Conservation (phyloP, 495 filamentous ascomycete species). For the Xylaria bambusicola region DNA sequence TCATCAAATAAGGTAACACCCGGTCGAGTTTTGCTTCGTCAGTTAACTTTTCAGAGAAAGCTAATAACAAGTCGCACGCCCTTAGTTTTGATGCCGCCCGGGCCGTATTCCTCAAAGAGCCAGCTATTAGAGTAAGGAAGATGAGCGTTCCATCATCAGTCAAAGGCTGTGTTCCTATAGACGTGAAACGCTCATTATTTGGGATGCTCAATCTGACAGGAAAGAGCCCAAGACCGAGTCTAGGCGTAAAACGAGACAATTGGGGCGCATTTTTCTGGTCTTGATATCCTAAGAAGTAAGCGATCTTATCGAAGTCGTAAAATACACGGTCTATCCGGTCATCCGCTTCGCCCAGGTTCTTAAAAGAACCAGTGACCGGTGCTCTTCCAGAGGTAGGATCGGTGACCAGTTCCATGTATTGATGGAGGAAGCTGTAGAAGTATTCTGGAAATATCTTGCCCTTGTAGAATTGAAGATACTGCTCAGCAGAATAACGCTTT, state of each 20-base stretch:
- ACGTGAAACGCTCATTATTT: slow-evolving; percentile 68
- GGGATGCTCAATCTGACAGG: slow-evolving; percentile 90
- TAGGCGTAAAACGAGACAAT: slow-evolving; percentile 37
- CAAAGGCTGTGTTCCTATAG: slow-evolving; percentile 43
- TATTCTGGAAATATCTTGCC: slow-evolving; percentile 91
- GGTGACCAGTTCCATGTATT: slow-evolving; percentile 95
- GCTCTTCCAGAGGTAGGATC: slow-evolving; percentile 82
- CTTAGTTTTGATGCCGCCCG: slow-evolving; percentile 83
- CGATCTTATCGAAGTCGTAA: slow-evolving; percentile 96
- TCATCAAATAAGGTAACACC: slow-evolving; percentile 85
- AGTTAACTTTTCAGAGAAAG: slow-evolving; percentile 86
- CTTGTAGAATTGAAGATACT: slow-evolving; percentile 91
- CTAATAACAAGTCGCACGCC: slow-evolving; percentile 90
- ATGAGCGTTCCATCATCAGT: slow-evolving; percentile 89
- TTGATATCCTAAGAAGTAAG: slow-evolving; percentile 82
- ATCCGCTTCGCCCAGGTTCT: slow-evolving; percentile 79
- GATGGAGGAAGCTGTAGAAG: slow-evolving; percentile 95
- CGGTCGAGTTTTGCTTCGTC: slow-evolving; percentile 97
- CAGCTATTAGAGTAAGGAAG: slow-evolving; percentile 83
- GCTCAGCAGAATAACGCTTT: slow-evolving; percentile 87
- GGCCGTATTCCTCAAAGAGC: slow-evolving; percentile 85
- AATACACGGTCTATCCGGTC: slow-evolving; percentile 91
- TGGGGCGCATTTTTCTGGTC: slow-evolving; percentile 41
- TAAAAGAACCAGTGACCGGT: slow-evolving; percentile 60
- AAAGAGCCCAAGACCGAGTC: slow-evolving; percentile 54